Conservation (phyloP, 495 filamentous ascomycete genomes). For the Endocarpon pusillum region DNA sequence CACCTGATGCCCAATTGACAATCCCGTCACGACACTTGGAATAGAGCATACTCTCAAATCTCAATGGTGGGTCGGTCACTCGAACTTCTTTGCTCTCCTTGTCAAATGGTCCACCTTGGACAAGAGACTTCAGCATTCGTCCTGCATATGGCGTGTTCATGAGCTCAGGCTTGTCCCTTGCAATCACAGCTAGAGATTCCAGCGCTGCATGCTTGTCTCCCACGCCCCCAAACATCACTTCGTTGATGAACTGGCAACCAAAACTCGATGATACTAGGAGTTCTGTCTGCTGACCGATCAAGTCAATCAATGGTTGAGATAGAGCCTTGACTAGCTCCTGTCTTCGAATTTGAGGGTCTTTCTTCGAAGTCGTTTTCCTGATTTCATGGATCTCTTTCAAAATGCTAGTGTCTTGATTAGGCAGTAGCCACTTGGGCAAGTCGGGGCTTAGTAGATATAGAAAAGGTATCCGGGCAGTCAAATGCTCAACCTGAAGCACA, state of each 20-base stretch:
- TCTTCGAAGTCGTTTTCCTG: conserved; percentile 72
- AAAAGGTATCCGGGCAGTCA: conserved; percentile 58
- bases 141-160: conserved; percentile 45
- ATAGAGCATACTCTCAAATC: conserved; percentile 65
- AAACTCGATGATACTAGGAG: conserved; percentile 56
- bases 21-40: conserved; percentile 56
- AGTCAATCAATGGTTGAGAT: conserved; percentile 46
- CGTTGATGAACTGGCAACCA: conserved; percentile 70
- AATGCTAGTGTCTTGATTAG: conserved; percentile 41
- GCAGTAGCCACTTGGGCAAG: conserved; percentile 51
- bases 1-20: conserved; percentile 71
- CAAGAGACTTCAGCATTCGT: conserved; percentile 78
- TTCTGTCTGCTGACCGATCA: conserved; percentile 48
- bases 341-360: conserved; percentile 58
- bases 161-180: conserved; percentile 41
- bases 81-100: conserved; percentile 45
- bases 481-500: conserved; percentile 42
- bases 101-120: conserved; percentile 75
- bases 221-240: conserved; percentile 59
- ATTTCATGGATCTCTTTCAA: conserved; percentile 59
- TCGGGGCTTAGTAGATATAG: conserved; percentile 69
- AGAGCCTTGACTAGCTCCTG: conserved; percentile 54
- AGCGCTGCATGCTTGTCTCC: conserved; percentile 58
- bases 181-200: conserved; percentile 50
- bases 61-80: conserved; percentile 54